A percentile compares a stretch with the other conserved stretches of the same genome.
phyloP scores from a whole-genome alignment of 2,329 filamentous ascomycete species.

The Dryadomyces quercivorus region DNA sequence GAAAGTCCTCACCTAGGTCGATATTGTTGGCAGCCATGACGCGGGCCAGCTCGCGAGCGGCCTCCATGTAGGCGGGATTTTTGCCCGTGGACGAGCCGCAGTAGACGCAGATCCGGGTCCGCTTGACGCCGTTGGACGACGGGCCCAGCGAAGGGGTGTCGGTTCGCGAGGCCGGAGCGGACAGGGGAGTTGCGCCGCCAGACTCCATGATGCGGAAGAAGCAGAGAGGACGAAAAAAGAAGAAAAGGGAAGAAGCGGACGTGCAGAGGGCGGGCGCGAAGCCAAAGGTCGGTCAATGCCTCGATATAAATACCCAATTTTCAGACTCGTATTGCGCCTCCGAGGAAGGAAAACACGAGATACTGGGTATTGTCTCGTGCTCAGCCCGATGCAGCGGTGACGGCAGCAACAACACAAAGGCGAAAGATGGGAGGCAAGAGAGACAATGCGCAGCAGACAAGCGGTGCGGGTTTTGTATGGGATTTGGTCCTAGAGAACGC shows the following conservation, averaged over 20 bases:
- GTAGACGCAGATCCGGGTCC: slow-evolving; percentile 78
- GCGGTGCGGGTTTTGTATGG: too few species aligned
- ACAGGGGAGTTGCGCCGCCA: slow-evolving; percentile 24
- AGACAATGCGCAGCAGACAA: neutral
- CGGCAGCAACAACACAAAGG: neutral
- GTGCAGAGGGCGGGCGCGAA: neutral
- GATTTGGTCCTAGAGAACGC: too few species aligned
- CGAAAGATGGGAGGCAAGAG: neutral
- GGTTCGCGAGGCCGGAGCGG: slow-evolving; percentile 18
- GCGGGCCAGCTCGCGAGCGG: slow-evolving; percentile 62
- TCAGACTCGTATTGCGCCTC: neutral
- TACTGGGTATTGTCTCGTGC: neutral
- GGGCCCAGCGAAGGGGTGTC: slow-evolving; percentile 5
- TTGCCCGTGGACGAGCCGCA: slow-evolving; percentile 72
- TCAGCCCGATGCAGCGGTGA: neutral
- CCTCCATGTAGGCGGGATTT: slow-evolving; percentile 61
- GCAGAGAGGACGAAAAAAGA: slow-evolving; percentile 6
- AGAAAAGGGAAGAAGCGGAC: neutral
- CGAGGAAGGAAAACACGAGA: neutral
- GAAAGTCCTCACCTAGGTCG: slow-evolving; percentile 45
- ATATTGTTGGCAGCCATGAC: slow-evolving; percentile 67
- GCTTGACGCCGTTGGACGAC: slow-evolving; percentile 21
- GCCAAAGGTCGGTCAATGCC: neutral
- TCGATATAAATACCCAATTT: neutral
- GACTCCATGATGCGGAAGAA: slow-evolving; percentile 23